Base-by-base conservation (phyloP, 768 basidiomycete genomes). In the Naganishia randhawae region DNA sequence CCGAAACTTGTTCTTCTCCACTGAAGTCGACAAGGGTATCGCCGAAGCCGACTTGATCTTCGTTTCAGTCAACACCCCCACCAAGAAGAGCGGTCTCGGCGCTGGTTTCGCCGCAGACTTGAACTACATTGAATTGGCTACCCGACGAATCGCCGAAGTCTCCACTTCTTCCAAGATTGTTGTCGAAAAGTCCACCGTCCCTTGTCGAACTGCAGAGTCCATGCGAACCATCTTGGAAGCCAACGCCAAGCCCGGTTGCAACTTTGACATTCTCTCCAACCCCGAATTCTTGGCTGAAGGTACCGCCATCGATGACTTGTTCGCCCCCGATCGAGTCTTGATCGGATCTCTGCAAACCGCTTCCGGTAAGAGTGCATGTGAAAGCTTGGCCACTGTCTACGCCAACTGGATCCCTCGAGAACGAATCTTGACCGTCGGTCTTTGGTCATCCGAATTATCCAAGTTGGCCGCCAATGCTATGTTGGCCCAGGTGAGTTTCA, bases 181-280 rank as follows among this genome's bases (percentile, higher is more conserved):
- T 63, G 94, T 99, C 69, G 96, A 99, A 79, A 99, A 99, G 81
- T 98, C 95, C 17, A 99, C 96, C 5, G 96, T 99, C 10, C 96
- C 96, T 42, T 97, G 93, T 83, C 88, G 96, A 72, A 99, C 96
- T 8, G 96, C 96, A 69, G 91, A 96, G 82, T 95, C 94, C 22
- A 99, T 99, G 96, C 91, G 95, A 75, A 96, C 91, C 64, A 97
- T 99, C 81, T 88, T 99, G 65, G 94, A 98, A 81, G 93, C 95
- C 73, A 99, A 99, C 84, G 95, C 95, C 42, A 91, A 88, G 77
- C 87, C 89, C 67, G 88, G 88, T 74, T 88, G 89, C 81, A 87
- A 86, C 69, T 99, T 99, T 77, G 93, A 98, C 78, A 98, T 99
- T 78, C 88, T 99, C 72, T 98, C 96, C 76, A 99, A 99, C 84